Evolutionary conservation across 2,329 filamentous ascomycete genomes (phyloP).

Genomic region (Kalaharituber pfeilii): DNA sequence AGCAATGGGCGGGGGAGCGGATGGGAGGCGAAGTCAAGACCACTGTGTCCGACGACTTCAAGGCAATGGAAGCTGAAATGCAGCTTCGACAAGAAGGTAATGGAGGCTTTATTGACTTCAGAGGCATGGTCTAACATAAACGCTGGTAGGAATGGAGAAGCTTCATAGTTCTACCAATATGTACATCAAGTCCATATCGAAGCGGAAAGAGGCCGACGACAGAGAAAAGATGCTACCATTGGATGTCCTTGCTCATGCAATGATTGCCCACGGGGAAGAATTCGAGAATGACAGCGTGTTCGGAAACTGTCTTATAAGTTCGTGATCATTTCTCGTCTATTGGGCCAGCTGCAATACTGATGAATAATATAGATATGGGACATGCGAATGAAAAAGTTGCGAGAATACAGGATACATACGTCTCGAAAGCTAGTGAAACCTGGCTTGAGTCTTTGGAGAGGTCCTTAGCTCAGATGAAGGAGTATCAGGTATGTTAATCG

Average conservation of each 20-base stretch:
- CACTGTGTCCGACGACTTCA: slow-evolving; percentile 76
- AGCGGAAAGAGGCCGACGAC: slow-evolving; percentile 69
- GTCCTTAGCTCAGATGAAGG: slow-evolving; percentile 86
- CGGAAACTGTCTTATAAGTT: slow-evolving; percentile 64
- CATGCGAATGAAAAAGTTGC: slow-evolving; percentile 77
- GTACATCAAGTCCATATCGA: slow-evolving; percentile 77
- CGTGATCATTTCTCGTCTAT: slow-evolving; percentile 23
- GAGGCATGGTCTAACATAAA: background rate
- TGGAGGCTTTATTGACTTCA: background rate
- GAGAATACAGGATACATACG: slow-evolving; percentile 68
- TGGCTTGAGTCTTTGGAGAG: slow-evolving; percentile 89
- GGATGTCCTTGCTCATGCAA: slow-evolving; percentile 62
- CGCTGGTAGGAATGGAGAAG: slow-evolving; percentile 61
- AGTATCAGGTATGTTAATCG: slow-evolving; percentile 58
- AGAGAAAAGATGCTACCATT: slow-evolving; percentile 73
- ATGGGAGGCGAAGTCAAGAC: slow-evolving; percentile 89
- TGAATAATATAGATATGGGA: slow-evolving; percentile 43
- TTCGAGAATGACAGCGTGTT: slow-evolving; percentile 84
- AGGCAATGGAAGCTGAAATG: slow-evolving; percentile 79
- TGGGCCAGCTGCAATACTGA: slow-evolving; percentile 7
- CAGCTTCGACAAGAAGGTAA: slow-evolving; percentile 69
- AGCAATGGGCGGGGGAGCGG: slow-evolving; percentile 95
- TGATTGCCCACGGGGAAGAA: slow-evolving; percentile 80
- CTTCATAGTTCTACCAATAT: slow-evolving; percentile 69
- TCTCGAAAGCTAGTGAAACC: slow-evolving; percentile 55